Percentiles rank a stretch among this genome's conserved stretches.
Conservation (phyloP, 768 basidiomycete species). For the Pleurotus djamor region DNA sequence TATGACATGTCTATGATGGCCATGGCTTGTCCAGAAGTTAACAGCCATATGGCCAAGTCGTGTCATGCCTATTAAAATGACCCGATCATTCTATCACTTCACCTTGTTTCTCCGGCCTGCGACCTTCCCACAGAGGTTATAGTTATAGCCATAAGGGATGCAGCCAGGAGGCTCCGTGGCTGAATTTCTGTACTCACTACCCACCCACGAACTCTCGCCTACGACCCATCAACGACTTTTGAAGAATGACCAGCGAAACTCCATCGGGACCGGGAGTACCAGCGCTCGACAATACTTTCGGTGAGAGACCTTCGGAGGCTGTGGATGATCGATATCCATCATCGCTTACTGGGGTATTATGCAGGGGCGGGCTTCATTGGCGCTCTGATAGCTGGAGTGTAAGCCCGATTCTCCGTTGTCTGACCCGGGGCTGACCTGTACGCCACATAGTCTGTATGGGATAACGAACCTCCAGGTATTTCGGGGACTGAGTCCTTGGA, state of each 20-base stretch:
- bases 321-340: neutral
- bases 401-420: neutral
- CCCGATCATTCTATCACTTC: no score
- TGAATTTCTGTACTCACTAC: neutral
- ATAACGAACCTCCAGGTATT: constrained; percentile 18
- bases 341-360: neutral
- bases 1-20: no score
- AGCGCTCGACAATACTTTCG: constrained; percentile 10
- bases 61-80: no score
- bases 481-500: no score
- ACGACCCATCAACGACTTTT: no score
- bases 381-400: constrained; percentile 15
- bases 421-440: neutral
- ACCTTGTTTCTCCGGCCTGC: no score
- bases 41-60: no score
- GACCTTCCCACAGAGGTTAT: no score
- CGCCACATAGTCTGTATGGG: constrained; percentile 14
- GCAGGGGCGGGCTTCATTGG: constrained; percentile 18
- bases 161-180: no score
- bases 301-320: constrained; percentile 8
- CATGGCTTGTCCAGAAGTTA: no score
- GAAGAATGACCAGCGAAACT: no score
- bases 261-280: neutral
- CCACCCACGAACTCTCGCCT: neutral
- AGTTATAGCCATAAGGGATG: no score